These are phyloP conservation scores for Solanum pimpinellifolium DNA, from an alignment of 257 asterid species.

Conservation along the genomic window DNA sequence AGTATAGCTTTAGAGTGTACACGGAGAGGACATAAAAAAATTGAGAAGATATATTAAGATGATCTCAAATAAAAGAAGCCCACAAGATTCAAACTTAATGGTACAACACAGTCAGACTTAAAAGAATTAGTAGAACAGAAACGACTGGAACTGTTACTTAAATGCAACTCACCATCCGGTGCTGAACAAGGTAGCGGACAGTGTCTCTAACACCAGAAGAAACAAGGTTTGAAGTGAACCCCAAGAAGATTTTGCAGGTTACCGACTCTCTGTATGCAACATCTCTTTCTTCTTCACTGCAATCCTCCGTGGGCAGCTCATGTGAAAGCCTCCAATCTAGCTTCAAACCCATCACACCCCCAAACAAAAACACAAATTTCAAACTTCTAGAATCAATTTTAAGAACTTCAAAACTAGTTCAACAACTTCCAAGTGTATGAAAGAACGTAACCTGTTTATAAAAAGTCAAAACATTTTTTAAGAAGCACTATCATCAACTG, in stretches of 20 bases:
- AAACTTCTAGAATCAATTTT: background rate
- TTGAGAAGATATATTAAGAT: background rate
- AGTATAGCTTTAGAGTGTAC: background rate
- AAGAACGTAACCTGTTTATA: background rate
- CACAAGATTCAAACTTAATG: background rate
- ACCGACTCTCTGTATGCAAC: conserved; percentile 50
- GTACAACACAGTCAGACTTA: background rate
- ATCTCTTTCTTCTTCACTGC: conserved; percentile 55
- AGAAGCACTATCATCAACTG: background rate
- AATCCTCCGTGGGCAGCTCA: conserved; percentile 54
- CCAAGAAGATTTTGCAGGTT: conserved; percentile 76
- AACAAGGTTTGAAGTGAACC: conserved; percentile 85
- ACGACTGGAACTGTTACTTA: background rate
- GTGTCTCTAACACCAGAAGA: conserved; percentile 88
- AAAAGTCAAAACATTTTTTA: background rate
- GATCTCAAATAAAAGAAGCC: background rate
- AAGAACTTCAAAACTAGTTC: background rate
- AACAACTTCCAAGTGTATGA: background rate
- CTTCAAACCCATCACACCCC: conserved; percentile 36
- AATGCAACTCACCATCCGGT: conserved; percentile 63
- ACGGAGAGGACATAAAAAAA: background rate
- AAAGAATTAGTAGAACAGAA: background rate
- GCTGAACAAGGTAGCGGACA: conserved; percentile 71
- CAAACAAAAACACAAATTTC: conserved; percentile 1
- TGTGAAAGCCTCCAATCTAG: conserved; percentile 92